A percentile compares a stretch with the other conserved stretches of the same genome.
Conservation (phyloP, 345 rosid species). For the Lepidium africanum region DNA sequence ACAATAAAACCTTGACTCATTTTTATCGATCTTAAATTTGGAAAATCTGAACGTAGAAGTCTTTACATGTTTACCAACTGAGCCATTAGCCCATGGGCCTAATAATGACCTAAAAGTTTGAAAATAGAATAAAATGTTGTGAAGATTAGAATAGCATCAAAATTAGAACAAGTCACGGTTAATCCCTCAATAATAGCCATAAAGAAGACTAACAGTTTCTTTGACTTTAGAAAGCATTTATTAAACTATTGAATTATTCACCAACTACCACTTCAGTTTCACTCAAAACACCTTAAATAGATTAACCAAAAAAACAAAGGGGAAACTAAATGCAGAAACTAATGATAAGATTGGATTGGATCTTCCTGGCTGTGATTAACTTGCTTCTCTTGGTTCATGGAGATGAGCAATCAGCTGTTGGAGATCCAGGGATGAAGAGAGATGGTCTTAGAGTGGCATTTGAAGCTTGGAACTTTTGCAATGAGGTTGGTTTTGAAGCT, state of each 20-base stretch:
- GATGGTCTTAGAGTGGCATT: slow-evolving; percentile 65
- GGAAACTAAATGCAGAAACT: background rate
- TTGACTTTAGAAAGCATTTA: slow-evolving; percentile 9
- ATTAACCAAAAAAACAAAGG: background rate
- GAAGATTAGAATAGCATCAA: too few relatives aligned
- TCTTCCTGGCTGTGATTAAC: background rate
- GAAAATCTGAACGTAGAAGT: background rate
- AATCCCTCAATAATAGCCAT: slow-evolving; percentile 9
- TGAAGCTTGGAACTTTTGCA: slow-evolving; percentile 92
- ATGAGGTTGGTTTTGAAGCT: slow-evolving; percentile 74
- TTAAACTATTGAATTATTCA: slow-evolving; percentile 10
- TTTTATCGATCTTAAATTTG: background rate
- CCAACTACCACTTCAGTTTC: slow-evolving; percentile 22
- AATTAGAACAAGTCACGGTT: slow-evolving; percentile 7
- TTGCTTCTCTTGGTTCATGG: slow-evolving; percentile 20
- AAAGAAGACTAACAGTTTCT: slow-evolving; percentile 5
- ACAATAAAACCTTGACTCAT: background rate
- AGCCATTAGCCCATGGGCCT: slow-evolving; percentile 9
- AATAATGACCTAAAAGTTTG: background rate
- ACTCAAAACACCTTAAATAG: background rate
- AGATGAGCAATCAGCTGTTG: slow-evolving; percentile 38
- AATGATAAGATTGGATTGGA: background rate
- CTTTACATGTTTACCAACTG: background rate
- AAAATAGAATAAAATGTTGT: background rate
- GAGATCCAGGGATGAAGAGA: slow-evolving; percentile 83